phyloP scores from a whole-genome alignment of 2,329 filamentous ascomycete genomes.

The Talaromyces piceae region DNA sequence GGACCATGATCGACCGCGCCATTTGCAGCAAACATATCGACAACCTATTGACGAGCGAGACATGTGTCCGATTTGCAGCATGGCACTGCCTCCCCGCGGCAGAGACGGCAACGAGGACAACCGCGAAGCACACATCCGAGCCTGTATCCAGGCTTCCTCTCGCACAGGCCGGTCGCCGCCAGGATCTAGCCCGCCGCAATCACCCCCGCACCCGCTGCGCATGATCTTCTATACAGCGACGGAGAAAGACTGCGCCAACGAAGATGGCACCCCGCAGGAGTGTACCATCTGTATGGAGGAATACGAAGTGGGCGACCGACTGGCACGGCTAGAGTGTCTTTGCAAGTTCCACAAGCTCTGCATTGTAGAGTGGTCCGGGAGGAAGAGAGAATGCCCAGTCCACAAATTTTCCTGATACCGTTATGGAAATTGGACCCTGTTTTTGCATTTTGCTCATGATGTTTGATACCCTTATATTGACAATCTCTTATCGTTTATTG shows the following conservation, averaged over 20 bases:
- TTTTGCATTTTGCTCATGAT: constrained; percentile 5
- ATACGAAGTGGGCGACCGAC: constrained; percentile 51
- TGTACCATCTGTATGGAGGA: constrained; percentile 61
- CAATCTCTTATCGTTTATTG: neutral
- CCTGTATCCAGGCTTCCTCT: constrained; percentile 35
- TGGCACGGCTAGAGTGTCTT: constrained; percentile 55
- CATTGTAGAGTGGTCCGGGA: constrained; percentile 55
- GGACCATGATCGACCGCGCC: constrained; percentile 11
- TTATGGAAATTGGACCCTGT: neutral
- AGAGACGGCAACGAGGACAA: constrained; percentile 30
- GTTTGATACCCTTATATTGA: constrained; percentile 1
- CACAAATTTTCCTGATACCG: constrained; percentile 38
- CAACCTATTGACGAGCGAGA: constrained; percentile 34
- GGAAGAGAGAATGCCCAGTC: constrained; percentile 53
- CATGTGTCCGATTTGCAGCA: constrained; percentile 41
- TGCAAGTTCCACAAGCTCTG: constrained; percentile 58
- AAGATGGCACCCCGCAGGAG: constrained; percentile 47
- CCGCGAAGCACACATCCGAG: constrained; percentile 39
- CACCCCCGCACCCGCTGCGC: constrained; percentile 20
- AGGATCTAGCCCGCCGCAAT: constrained; percentile 12
- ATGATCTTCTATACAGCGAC: constrained; percentile 49
- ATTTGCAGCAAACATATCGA: constrained; percentile 14
- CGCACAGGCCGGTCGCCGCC: constrained; percentile 16
- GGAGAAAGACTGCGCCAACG: constrained; percentile 55
- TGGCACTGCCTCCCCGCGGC: constrained; percentile 30